These are phyloP conservation scores for Tieghemiomyces parasiticus DNA, from an alignment of 192 early-diverging fungal genomes.

Conservation along the genomic window DNA sequence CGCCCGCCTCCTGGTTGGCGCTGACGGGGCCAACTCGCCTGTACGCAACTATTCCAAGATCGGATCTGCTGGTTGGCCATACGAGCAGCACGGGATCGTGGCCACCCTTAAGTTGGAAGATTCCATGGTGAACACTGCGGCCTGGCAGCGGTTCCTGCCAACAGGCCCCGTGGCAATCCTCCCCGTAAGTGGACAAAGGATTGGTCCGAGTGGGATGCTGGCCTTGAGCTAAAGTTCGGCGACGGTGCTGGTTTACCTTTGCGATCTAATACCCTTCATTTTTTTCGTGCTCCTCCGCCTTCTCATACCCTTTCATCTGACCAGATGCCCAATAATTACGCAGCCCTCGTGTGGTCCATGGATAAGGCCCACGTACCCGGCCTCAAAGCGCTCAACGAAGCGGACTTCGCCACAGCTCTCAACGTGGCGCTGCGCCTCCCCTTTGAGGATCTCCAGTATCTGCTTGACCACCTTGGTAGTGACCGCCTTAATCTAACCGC, in stretches of 20 bases:
- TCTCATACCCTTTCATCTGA: too few species aligned
- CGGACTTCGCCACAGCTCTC: conserved; percentile 48
- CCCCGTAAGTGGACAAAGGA: too few species aligned
- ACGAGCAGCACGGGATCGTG: conserved; percentile 71
- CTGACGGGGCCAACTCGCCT: conserved; percentile 76
- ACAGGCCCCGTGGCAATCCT: conserved; percentile 86
- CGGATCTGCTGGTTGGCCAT: conserved; percentile 74
- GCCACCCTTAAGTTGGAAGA: conserved; percentile 59
- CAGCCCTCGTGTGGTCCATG: conserved; percentile 88
- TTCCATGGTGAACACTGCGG: conserved; percentile 29
- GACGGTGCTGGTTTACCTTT: too few species aligned
- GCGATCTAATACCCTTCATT: too few species aligned
- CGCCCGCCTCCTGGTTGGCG: conserved; percentile 73
- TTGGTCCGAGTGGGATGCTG: too few species aligned
- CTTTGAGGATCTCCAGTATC: conserved; percentile 52
- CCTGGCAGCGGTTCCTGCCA: conserved; percentile 92
- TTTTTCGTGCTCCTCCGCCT: too few species aligned
- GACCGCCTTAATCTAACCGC: conserved; percentile 2
- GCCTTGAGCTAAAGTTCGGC: too few species aligned
- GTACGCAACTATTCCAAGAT: conserved; percentile 75
- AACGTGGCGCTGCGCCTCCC: conserved; percentile 70
- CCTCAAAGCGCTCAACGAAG: conserved; percentile 41
- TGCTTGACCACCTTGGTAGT: conserved; percentile 24
- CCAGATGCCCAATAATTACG: conserved; percentile 23
- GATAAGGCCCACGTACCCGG: conserved; percentile 41